Percentiles rank a stretch among this genome's conserved stretches.
Evolutionary conservation across 305 asterid genomes (phyloP).

Genomic region (Solanum hybrid): DNA sequence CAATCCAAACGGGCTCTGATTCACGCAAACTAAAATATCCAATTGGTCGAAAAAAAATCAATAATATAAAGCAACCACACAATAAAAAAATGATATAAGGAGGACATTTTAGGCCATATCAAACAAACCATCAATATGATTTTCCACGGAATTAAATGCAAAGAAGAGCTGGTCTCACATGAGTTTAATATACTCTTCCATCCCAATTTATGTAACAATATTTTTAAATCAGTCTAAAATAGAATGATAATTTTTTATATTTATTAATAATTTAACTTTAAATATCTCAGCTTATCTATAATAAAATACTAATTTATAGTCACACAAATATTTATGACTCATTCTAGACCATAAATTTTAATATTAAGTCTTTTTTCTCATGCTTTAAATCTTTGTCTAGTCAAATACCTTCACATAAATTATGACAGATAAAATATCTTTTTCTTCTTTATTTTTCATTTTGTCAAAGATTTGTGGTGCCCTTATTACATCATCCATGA

Average conservation of each 20-base stretch:
- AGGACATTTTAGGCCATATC: neutral
- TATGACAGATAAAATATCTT: neutral
- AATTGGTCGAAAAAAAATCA: neutral
- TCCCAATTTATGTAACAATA: neutral
- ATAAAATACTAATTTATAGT: neutral
- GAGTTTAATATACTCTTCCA: neutral
- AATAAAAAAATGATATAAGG: neutral
- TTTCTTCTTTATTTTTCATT: neutral
- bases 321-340: neutral
- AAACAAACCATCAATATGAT: neutral
- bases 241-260: neutral
- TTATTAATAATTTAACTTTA: neutral
- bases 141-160: neutral
- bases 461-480: neutral
- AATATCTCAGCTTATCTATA: neutral
- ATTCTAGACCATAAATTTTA: neutral
- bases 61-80: neutral
- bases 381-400: neutral
- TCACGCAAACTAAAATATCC: neutral
- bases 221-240: neutral
- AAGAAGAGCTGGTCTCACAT: slow-evolving; percentile 5
- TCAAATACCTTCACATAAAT: neutral
- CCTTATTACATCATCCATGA: neutral
- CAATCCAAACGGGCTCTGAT: neutral
- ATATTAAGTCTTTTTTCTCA: neutral